Evolutionary conservation across 352 stramenopile genomes (phyloP).

Genomic region (Globisporangium radiosum): DNA sequence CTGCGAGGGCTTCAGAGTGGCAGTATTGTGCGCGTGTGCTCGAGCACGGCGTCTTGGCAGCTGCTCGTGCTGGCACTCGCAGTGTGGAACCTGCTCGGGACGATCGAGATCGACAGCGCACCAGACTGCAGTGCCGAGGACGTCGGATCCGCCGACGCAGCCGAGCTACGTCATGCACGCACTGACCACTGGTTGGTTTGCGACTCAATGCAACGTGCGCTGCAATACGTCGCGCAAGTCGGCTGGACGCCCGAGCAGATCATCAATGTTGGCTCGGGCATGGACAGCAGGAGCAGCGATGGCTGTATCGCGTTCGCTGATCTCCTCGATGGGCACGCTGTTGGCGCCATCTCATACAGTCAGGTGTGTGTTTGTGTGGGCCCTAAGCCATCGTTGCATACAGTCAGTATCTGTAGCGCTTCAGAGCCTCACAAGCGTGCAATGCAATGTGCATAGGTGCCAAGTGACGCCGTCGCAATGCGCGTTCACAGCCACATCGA

Average conservation of each 20-base stretch:
- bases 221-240: background rate
- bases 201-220: background rate
- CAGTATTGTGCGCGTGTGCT: slow-evolving; percentile 1
- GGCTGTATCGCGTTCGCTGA: background rate
- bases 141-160: background rate
- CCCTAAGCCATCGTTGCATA: background rate
- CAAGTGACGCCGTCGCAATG: slow-evolving; percentile 1
- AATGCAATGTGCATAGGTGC: slow-evolving; percentile 2
- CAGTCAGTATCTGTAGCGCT: too few relatives aligned
- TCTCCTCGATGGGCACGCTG: background rate
- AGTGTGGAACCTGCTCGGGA: slow-evolving; percentile 12
- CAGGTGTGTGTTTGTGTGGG: background rate
- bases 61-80: slow-evolving; percentile 10
- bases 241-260: background rate
- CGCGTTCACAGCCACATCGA: background rate
- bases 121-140: background rate
- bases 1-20: slow-evolving; percentile 1
- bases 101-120: slow-evolving; percentile 1
- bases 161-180: background rate
- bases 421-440: background rate
- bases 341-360: background rate
- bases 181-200: slow-evolving; percentile 1
- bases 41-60: background rate
- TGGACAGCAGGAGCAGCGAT: too few relatives aligned
- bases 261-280: background rate